Evolutionary conservation across 192 early-diverging fungal genomes (phyloP), one percentile per base, ranked within the genome.

Genomic region (Dimargaris xerosporica): DNA sequence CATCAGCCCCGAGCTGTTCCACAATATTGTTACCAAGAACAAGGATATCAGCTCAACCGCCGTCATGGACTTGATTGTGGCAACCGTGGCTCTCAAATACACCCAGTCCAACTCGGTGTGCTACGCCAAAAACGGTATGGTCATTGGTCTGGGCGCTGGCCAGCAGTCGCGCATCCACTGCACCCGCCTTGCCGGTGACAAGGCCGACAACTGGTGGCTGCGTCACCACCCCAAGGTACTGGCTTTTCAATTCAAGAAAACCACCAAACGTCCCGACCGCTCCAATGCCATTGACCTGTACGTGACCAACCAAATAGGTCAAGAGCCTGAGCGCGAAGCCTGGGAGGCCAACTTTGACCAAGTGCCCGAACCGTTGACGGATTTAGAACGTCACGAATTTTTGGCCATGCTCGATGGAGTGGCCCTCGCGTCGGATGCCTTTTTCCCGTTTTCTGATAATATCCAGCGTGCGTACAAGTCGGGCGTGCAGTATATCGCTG

Each of bases 81-180:
- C 96, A 4, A 97, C 93, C 3, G 93, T 98, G 73, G 91, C 96
- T 30, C 82, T 99, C 65, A 99, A 99, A 74, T 99, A 96, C 84
- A 97, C 96, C 56, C 96, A 99, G 78, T 90, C 86, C 64, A 99
- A 99, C 84, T 97, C 93, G 54, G 92, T 99, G 39, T 95, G 91
- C 79, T 99, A 96, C 67, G 96, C 94, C 64, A 90, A 91, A 75
- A 88, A 95, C 74, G 96, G 96, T 54, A 91, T 92, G 89, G 87
- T 96, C 10, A 83, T 97, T 61, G 96, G 96, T 54, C 76, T 98
- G 31, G 96, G 96, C 53, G 96, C 96, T 61, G 96, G 96, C 48
- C 96, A 98, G 80, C 93, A 99, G 79, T 93, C 90, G 45, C 89
- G 96, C 64, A 96, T 99, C 51, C 96, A 97, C 80, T 97, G 93